Percentiles rank a stretch among this genome's conserved stretches.
Evolutionary conservation across 306 rosid species (phyloP).

Genomic region (Corylus americana): DNA sequence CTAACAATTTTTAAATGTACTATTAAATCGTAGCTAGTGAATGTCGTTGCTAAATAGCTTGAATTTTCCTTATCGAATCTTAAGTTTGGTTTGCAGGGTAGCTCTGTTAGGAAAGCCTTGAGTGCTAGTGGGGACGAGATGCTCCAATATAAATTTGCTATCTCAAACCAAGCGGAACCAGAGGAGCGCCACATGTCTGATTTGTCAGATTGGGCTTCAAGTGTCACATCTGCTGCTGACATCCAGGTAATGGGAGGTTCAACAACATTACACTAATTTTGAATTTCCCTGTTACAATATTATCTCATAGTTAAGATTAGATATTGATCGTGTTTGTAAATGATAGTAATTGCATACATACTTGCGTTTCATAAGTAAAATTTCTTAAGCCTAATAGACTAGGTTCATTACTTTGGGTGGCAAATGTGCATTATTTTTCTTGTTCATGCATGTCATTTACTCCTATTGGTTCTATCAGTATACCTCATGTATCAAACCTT

Average conservation of each 20-base stretch:
- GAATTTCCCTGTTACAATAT: no score
- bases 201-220: constrained; percentile 84
- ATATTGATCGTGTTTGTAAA: no score
- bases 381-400: not conserved
- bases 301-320: no score
- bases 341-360: no score
- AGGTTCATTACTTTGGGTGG: not conserved
- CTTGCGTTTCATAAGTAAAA: not conserved
- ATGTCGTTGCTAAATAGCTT: constrained; percentile 4
- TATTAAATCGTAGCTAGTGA: not conserved
- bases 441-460: not conserved
- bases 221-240: constrained; percentile 76
- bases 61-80: constrained; percentile 18
- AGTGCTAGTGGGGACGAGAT: constrained; percentile 43
- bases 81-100: constrained; percentile 35
- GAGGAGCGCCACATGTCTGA: constrained; percentile 97
- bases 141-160: constrained; percentile 48
- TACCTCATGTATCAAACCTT: not conserved
- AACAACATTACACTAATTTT: not conserved
- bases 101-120: constrained; percentile 30
- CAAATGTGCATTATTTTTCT: not conserved
- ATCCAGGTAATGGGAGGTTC: constrained; percentile 43
- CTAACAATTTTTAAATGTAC: not conserved
- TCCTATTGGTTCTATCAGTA: not conserved
- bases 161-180: constrained; percentile 62